These are phyloP conservation scores for Petasospora fabianii DNA, from an alignment of 1,139 yeast genomes.

Conservation along the genomic window DNA sequence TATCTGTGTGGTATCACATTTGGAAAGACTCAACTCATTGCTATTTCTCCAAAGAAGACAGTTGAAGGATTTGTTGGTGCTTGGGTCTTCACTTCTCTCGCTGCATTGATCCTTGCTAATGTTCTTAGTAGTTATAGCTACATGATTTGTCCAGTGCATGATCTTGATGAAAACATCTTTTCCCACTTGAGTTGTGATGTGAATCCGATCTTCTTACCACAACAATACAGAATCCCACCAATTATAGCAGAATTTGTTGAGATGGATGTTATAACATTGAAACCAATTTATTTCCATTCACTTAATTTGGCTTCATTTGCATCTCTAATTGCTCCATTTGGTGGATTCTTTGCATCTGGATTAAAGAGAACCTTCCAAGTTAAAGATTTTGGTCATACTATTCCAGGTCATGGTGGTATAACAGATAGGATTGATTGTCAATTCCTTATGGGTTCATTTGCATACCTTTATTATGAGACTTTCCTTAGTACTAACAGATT, in stretches of 20 bases:
- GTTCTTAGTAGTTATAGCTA: conserved; percentile 64
- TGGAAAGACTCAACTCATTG: conserved; percentile 89
- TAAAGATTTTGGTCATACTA: conserved; percentile 88
- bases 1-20: conserved; percentile 95
- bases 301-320: conserved; percentile 89
- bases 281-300: conserved; percentile 89
- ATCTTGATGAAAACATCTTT: conserved; percentile 54
- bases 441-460: conserved; percentile 94
- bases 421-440: conserved; percentile 98
- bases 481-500: conserved; percentile 74
- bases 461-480: conserved; percentile 88
- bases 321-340: conserved; percentile 95
- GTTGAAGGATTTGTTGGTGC: conserved; percentile 98
- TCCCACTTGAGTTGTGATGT: conserved; percentile 71
- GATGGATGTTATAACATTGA: conserved; percentile 51
- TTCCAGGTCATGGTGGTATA: conserved; percentile 98
- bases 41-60: conserved; percentile 94
- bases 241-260: conserved; percentile 49
- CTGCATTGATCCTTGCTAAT: conserved; percentile 65
- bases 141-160: conserved; percentile 83
- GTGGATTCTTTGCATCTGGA: conserved; percentile 97
- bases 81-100: conserved; percentile 86
- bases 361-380: conserved; percentile 95
- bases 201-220: conserved; percentile 83
- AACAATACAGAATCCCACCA: conserved; percentile 71